phyloP scores from a whole-genome alignment of 345 rosid species.

The Streptanthus diversifolius region DNA sequence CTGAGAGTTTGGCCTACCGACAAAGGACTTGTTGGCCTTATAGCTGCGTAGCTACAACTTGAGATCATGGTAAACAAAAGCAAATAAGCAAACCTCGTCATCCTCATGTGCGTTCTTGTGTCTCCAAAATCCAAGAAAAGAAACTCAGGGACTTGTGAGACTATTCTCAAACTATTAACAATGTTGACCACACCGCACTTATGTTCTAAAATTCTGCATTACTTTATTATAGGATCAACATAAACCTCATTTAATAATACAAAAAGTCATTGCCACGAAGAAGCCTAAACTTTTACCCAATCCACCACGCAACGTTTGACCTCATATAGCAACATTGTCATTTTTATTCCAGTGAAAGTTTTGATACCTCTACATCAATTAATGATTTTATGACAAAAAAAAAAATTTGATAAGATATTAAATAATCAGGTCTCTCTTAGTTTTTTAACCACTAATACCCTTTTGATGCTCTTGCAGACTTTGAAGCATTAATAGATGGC shows the following conservation, averaged over 20 bases:
- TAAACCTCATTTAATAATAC: no score
- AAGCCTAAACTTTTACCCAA: not conserved
- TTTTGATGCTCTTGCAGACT: not conserved
- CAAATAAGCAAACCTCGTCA: not conserved
- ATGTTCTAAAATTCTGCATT: no score
- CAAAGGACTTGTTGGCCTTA: constrained; percentile 9
- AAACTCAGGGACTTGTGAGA: no score
- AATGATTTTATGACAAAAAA: not conserved
- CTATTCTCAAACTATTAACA: no score
- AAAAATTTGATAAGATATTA: no score
- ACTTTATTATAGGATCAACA: no score
- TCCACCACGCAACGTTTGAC: not conserved
- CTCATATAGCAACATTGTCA: not conserved
- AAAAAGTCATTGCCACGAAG: not conserved
- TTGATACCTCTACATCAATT: no score
- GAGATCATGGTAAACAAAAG: not conserved
- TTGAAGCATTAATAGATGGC: no score
- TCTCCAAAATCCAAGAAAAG: not conserved
- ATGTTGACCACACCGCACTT: no score
- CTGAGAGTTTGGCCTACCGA: constrained; percentile 13
- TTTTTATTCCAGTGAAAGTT: not conserved
- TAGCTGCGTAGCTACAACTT: not conserved
- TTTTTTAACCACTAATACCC: not conserved
- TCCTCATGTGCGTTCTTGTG: not conserved
- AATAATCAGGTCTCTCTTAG: not conserved